Evolutionary conservation across 345 rosid species (phyloP).

Genomic region (Boechera retrofracta): DNA sequence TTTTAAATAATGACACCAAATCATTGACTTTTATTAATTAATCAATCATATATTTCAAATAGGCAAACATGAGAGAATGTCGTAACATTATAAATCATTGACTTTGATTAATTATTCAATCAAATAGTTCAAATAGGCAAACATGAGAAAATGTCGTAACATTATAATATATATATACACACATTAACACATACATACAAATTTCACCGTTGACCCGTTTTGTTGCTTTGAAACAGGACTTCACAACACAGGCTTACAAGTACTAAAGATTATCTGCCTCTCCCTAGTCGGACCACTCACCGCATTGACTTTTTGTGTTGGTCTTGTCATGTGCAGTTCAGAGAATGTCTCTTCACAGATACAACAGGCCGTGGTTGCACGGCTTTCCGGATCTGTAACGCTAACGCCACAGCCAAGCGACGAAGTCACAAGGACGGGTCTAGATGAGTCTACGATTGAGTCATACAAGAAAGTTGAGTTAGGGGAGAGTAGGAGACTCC

Average conservation of each 20-base stretch:
- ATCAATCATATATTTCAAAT: slow-evolving; percentile 9
- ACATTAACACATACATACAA: neutral
- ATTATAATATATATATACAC: neutral
- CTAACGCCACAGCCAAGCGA: slow-evolving; percentile 42
- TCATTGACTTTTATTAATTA: slow-evolving; percentile 38
- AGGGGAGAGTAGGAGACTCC: slow-evolving; percentile 69
- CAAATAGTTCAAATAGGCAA: slow-evolving; percentile 25
- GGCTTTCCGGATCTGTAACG: slow-evolving; percentile 34
- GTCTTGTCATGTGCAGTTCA: slow-evolving; percentile 41
- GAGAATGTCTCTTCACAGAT: slow-evolving; percentile 18
- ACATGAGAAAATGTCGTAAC: slow-evolving; percentile 26
- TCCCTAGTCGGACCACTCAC: slow-evolving; percentile 57
- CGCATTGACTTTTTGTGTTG: slow-evolving; percentile 46
- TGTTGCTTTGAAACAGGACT: slow-evolving; percentile 41
- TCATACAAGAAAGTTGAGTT: slow-evolving; percentile 69
- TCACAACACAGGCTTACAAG: slow-evolving; percentile 41
- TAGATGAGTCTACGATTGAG: slow-evolving; percentile 71
- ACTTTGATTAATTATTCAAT: slow-evolving; percentile 30
- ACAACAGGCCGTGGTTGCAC: slow-evolving; percentile 15
- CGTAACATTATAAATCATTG: slow-evolving; percentile 22
- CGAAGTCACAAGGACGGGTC: slow-evolving; percentile 48
- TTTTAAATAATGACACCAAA: slow-evolving; percentile 18
- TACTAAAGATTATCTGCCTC: slow-evolving; percentile 55
- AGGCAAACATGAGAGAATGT: slow-evolving; percentile 32
- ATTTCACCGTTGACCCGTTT: slow-evolving; percentile 24